phyloP scores from a whole-genome alignment of 2,329 filamentous ascomycete genomes.

The Epichloe sp. region DNA sequence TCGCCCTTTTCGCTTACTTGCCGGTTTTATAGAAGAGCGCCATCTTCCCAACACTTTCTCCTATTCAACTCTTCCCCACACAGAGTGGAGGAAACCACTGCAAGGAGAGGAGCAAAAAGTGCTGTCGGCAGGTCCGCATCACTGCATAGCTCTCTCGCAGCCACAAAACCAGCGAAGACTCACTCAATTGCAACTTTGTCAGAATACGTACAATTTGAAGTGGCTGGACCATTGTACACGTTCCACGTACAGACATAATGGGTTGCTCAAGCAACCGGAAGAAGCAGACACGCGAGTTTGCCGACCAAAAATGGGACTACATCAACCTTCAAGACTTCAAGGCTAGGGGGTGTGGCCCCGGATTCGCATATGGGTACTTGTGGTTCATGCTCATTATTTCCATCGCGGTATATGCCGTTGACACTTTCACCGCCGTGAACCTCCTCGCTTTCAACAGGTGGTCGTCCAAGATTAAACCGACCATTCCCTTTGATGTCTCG shows the following conservation, averaged over 20 bases:
- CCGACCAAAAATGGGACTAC: conserved; percentile 91
- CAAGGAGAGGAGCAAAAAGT: conserved; percentile 34
- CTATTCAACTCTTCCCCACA: not conserved
- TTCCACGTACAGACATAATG: conserved; percentile 35
- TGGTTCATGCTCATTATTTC: conserved; percentile 70
- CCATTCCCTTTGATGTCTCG: conserved; percentile 61
- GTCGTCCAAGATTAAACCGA: conserved; percentile 71
- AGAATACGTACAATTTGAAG: not conserved
- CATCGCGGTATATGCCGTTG: conserved; percentile 73
- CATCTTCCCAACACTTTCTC: not conserved
- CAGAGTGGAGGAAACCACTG: not conserved
- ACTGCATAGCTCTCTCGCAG: conserved; percentile 1
- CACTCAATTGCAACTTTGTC: not conserved
- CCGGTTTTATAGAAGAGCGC: not conserved
- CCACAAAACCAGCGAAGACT: not conserved
- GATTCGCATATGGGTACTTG: conserved; percentile 73
- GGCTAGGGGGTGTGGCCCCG: conserved; percentile 63
- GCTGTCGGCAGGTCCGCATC: conserved; percentile 27
- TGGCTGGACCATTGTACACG: not conserved
- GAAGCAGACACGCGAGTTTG: conserved; percentile 51
- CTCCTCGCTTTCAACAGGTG: conserved; percentile 79
- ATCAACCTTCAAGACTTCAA: conserved; percentile 72
- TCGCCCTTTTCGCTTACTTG: not conserved
- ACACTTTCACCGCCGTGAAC: conserved; percentile 88
- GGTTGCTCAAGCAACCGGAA: conserved; percentile 48